These are phyloP conservation scores for Leptomonas seymouri DNA, from an alignment of 208 protist genomes.

Conservation along the genomic window DNA sequence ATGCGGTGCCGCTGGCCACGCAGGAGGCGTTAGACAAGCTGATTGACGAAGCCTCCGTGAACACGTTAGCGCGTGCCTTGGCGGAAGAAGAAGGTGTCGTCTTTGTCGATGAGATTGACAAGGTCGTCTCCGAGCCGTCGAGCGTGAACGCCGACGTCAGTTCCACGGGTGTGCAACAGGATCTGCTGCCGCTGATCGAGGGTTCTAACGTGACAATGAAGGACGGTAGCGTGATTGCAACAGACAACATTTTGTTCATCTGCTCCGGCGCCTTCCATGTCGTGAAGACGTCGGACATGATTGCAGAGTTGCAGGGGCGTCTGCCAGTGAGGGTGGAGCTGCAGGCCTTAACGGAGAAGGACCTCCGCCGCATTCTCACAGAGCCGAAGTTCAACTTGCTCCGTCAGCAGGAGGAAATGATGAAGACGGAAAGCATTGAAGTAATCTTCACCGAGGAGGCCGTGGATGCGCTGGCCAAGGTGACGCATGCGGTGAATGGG, in stretches of 20 bases:
- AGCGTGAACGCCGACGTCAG: conserved; percentile 82
- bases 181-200: conserved; percentile 98
- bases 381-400: conserved; percentile 97
- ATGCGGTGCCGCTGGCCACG: conserved; percentile 82
- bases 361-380: conserved; percentile 96
- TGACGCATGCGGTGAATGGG: conserved; percentile 92
- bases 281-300: conserved; percentile 93
- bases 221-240: conserved; percentile 95
- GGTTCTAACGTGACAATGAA: conserved; percentile 96
- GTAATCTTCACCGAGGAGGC: conserved; percentile 94
- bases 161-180: conserved; percentile 97
- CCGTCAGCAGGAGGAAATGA: conserved; percentile 89
- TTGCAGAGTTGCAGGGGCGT: conserved; percentile 96
- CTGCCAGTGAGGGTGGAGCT: conserved; percentile 98
- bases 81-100: conserved; percentile 97
- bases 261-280: conserved; percentile 97
- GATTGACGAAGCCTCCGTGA: conserved; percentile 89
- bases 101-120: conserved; percentile 99
- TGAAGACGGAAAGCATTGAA: conserved; percentile 96
- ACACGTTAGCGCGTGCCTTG: conserved; percentile 74
- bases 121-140: conserved; percentile 88
- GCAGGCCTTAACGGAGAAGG: conserved; percentile 93
- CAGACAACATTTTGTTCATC: conserved; percentile 98
- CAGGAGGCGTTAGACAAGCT: conserved; percentile 91
- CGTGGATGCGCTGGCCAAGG: conserved; percentile 89